Evolutionary conservation across 441 rosid species (phyloP), one percentile per base, ranked within the genome.

Genomic region (Aleurites moluccanus): DNA sequence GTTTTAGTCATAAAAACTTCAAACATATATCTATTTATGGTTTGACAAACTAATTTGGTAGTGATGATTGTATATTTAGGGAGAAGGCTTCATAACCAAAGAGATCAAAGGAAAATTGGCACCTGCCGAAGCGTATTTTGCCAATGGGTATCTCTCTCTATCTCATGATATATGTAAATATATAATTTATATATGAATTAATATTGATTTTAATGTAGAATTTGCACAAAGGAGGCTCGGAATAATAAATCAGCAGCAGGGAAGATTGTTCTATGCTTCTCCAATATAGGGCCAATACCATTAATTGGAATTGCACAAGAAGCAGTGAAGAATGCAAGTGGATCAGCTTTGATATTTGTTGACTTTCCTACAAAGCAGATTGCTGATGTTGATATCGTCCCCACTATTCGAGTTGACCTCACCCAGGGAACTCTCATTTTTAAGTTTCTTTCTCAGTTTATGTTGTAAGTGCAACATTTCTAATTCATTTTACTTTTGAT

Each of bases 181-280:
- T 40, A 40, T 1, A 40, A 40, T 40, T 4, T 4, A 40, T 42
- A 42, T 42, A 42, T 42, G 11, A 50, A 15, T 18, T 13, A 50
- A 16, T 15, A 55, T 55, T 20, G 60, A 21, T 20, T 59, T 60
- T 72, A 4, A 0, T 16, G 50, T 82, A 89, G 91, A 66, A 64
- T 82, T 70, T 92, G 95, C 76, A 35, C 18, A 60, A n/a, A 25
- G 79, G 83, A 77, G 38, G 72, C 65, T 10, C 84, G 90, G 90
- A 80, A 69, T 16, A 52, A 67, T 14, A 84, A 2, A 65, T 1
- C 25, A 27, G 95, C 92, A 27, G 80, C 57, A 11, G 86, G 86
- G 53, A 87, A 33, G 71, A 61, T 87, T 49, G 67, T 90, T 47
- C 44, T 92, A n/a, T 92, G 97, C 79, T 90, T 92, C 84, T 83